A percentile compares a stretch with the other conserved stretches of the same genome.
Evolutionary conservation across 2,329 filamentous ascomycete genomes (phyloP).

Genomic region (Hypoxylon sp.): DNA sequence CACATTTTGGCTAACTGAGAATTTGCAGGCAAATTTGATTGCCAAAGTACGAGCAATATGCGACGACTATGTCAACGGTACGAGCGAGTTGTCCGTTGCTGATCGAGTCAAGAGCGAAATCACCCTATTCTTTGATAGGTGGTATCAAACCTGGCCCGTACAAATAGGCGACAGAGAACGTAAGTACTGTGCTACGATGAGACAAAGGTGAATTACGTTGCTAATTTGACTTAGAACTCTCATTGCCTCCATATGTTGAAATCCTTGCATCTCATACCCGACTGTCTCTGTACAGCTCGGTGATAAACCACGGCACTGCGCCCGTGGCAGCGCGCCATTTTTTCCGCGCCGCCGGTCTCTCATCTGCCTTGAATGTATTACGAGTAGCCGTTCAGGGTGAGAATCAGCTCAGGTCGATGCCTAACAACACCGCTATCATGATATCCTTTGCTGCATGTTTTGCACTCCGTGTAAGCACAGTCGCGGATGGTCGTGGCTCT

Average conservation of each 20-base stretch:
- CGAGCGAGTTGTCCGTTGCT: conserved; percentile 61
- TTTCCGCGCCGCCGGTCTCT: conserved; percentile 75
- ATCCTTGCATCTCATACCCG: conserved; percentile 77
- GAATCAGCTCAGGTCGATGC: conserved; percentile 74
- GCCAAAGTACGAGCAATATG: conserved; percentile 65
- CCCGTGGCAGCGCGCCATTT: conserved; percentile 75
- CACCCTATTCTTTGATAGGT: conserved; percentile 45
- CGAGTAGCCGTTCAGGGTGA: conserved; percentile 77
- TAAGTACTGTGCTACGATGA: conserved; percentile 40
- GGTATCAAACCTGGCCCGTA: conserved; percentile 58
- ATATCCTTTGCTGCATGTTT: conserved; percentile 78
- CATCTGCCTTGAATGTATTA: conserved; percentile 77
- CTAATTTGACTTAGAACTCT: conserved; percentile 51
- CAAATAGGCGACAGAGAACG: conserved; percentile 57
- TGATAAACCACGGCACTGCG: conserved; percentile 77
- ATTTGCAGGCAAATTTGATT: conserved; percentile 61
- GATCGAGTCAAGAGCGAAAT: conserved; percentile 50
- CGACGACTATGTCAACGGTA: conserved; percentile 60
- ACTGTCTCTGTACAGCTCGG: conserved; percentile 76
- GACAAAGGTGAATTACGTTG: conserved; percentile 9
- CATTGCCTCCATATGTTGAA: conserved; percentile 75
- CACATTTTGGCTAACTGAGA: conserved; percentile 2
- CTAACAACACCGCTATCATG: conserved; percentile 82
- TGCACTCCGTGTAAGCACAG: conserved; percentile 68
- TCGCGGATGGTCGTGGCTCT: conserved; percentile 61